Base-by-base conservation (phyloP, 345 rosid genomes). In the Diplotaxis tenuifolia region DNA sequence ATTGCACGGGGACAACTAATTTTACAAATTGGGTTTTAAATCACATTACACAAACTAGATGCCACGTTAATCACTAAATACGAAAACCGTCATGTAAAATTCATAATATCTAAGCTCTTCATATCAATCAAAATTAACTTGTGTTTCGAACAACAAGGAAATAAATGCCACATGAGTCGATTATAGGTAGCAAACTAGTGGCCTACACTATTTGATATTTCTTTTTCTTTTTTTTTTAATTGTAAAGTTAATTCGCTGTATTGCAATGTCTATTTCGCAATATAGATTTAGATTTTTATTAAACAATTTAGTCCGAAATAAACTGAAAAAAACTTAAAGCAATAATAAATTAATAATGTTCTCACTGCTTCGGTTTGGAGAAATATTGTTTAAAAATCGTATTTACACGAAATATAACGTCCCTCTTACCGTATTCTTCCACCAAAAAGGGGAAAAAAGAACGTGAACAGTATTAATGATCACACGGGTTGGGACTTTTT, bases 381-480 rank as follows among this genome's bases (percentile, higher is more conserved):
- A 9, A 64, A 55, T 54, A 34, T 20, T 47, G 29, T 54, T 16
- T 0, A 4, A 45, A 66, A 29, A 9, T 28, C 32, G 50, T n/a
- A 59, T 4, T n/a, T 68, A 36, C 68, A 75, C 47, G 68, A 60
- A 50, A 36, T 60, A 20, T 60, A 75, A 65, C 61, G 59, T 45
- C 21, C 31, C 62, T 57, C 63, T 23, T 47, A 50, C 60, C 55
- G 78, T 60, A 60, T 32, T 59, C 55, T 49, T 67, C 45, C 53
- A 45, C 45, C 67, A 52, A 62, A 54, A 75, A 53, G 60, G 55
- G n/a, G 21, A 53, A 68, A 52, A 12, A 32, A 9, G 40, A 53
- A 53, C 74, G 79, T 75, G 79, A 75, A 68, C 65, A 5, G 21
- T 62, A 61, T 68, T 68, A 75, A 68, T 75, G 74, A 52, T 28